A percentile compares a stretch with the other conserved stretches of the same genome.
These are phyloP conservation scores for Penicillium sp. DNA, from an alignment of 2,329 filamentous ascomycete species.

Conservation along the genomic window DNA sequence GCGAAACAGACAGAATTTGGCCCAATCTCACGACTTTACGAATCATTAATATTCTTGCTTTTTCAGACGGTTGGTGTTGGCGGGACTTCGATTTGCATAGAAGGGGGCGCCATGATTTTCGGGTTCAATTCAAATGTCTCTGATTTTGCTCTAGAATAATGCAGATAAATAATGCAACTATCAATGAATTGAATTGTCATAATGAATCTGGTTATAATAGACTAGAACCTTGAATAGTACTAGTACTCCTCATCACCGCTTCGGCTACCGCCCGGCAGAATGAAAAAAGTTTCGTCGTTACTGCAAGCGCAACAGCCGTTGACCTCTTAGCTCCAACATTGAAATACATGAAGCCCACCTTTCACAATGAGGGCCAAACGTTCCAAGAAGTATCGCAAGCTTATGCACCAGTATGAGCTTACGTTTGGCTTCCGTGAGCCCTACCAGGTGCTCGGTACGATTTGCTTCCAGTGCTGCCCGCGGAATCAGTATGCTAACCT, in stretches of 20 bases:
- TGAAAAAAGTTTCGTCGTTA: constrained; percentile 36
- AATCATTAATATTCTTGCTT: neutral
- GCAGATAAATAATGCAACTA: neutral
- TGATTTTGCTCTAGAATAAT: neutral
- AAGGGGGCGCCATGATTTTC: neutral
- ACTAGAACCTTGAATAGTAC: neutral
- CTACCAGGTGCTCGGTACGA: constrained; percentile 78
- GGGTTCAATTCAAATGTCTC: neutral
- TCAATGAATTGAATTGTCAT: neutral
- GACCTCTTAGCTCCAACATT: constrained; percentile 6
- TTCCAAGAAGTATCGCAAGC: constrained; percentile 77
- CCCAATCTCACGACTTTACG: neutral
- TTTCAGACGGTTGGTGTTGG: neutral
- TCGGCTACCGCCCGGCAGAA: constrained; percentile 38
- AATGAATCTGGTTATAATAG: neutral
- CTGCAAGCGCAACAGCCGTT: constrained; percentile 13
- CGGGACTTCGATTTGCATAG: neutral
- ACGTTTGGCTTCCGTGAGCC: constrained; percentile 90
- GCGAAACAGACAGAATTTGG: neutral
- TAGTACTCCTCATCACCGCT: constrained; percentile 9
- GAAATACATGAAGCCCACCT: constrained; percentile 7
- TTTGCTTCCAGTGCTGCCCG: constrained; percentile 4
- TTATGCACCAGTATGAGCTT: constrained; percentile 89
- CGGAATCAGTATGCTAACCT: constrained; percentile 16
- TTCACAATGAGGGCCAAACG: constrained; percentile 67